Evolutionary conservation across 768 basidiomycete species (phyloP), one percentile per base, ranked within the genome.

Genomic region (Lyophyllum decastes): DNA sequence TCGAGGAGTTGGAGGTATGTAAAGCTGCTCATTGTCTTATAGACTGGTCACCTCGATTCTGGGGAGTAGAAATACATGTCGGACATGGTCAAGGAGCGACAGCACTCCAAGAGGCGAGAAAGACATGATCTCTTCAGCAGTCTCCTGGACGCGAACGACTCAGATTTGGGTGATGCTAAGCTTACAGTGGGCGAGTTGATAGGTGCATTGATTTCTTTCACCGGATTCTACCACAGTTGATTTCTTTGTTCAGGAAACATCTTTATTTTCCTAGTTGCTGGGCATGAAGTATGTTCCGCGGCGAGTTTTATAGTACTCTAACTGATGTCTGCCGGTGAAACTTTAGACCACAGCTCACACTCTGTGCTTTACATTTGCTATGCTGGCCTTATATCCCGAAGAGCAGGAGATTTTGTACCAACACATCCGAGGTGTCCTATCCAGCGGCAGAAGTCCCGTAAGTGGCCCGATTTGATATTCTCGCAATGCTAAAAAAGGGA

Each of bases 251-350:
- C 46, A 75, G 78, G 76, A 21, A 81, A 81, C 63, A 73, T 79
- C n/a, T 81, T 76, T 52, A 76, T 80, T 19, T 81, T 79, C 57
- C 63, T 87, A n/a, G 66, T 88, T 21, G 87, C 86, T 22, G 85
- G 86, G 9, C 83, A 86, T 56, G 85, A 85, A 72, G 82, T 82
- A 55, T 16, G 64, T 58, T 12, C n/a, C 21, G 9, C 5, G 44
- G 17, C 21, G 22, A 44, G 24, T 51, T 2, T 26, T 25, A 19
- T 14, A 19, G 35, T 48, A 24, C n/a, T 33, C 4, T 35, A 14
- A 21, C n/a, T 49, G 12, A 27, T 44, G 30, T 14, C 16, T 38
- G 9, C 35, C 16, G 35, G 35, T 38, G 14, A 38, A 38, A 40
- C 22, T 38, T 35, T 17, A 78, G 76, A 77, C 78, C 4, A 72